A percentile compares a stretch with the other conserved stretches of the same genome.
These are phyloP conservation scores for Phialocephala sp. DNA, from an alignment of 2,329 filamentous ascomycete species.

Conservation along the genomic window DNA sequence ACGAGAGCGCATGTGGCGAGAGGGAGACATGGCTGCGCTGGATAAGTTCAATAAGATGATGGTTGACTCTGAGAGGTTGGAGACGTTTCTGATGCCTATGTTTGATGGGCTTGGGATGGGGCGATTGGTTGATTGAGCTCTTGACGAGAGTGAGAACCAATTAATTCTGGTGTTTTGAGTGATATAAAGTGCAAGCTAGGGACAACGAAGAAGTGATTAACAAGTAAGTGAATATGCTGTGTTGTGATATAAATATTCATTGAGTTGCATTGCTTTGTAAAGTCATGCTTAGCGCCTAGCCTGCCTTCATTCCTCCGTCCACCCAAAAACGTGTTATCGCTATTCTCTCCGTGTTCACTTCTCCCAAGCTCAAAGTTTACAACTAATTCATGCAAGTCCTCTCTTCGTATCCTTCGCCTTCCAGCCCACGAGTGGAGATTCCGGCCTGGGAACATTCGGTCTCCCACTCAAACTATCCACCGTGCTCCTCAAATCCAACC, in stretches of 20 bases:
- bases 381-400: conserved; percentile 43
- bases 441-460: conserved; percentile 53
- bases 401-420: conserved; percentile 67
- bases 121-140: conserved; percentile 28
- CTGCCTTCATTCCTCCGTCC: no score
- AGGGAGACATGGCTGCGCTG: conserved; percentile 35
- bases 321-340: background rate
- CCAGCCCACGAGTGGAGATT: conserved; percentile 56
- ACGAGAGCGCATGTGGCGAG: conserved; percentile 18
- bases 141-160: no score
- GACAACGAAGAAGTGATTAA: background rate
- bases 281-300: background rate
- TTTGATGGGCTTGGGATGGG: conserved; percentile 49
- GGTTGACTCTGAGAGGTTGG: conserved; percentile 41
- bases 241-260: background rate
- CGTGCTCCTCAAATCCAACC: conserved; percentile 78
- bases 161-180: background rate
- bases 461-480: conserved; percentile 86
- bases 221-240: no score
- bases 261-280: background rate
- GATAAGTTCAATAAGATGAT: conserved; percentile 46
- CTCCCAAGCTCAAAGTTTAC: background rate
- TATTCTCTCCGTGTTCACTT: background rate
- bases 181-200: background rate
- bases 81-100: conserved; percentile 46